A percentile compares a stretch with the other conserved stretches of the same genome.
Conservation (phyloP, 2,329 filamentous ascomycete species). For the Diaporthe batatas region DNA sequence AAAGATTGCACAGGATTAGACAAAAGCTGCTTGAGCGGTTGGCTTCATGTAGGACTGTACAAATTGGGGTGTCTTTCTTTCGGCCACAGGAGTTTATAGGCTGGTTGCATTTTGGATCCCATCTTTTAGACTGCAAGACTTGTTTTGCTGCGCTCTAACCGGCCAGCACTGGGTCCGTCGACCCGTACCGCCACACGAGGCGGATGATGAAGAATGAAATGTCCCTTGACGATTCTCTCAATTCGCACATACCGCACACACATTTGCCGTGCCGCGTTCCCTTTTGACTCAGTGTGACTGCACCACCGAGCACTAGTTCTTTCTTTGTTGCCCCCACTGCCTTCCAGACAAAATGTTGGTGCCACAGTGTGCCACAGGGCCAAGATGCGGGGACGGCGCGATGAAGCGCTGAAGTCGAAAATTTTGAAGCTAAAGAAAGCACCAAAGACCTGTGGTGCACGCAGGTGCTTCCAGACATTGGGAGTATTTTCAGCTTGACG, state of each 20-base stretch:
- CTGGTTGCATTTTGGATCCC: background rate
- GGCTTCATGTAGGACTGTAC: background rate
- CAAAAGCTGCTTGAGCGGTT: background rate
- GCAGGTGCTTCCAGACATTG: too few relatives aligned
- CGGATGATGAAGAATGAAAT: slow-evolving; percentile 3
- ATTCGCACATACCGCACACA: too few relatives aligned
- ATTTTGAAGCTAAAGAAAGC: background rate
- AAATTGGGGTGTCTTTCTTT: background rate
- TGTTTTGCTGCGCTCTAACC: background rate
- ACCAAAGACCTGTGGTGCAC: too few relatives aligned
- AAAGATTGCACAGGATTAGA: slow-evolving; percentile 51
- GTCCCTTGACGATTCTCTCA: slow-evolving; percentile 6
- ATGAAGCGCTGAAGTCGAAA: background rate
- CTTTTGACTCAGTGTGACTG: too few relatives aligned
- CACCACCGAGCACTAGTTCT: too few relatives aligned
- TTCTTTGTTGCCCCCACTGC: background rate
- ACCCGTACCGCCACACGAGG: background rate
- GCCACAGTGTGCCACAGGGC: too few relatives aligned
- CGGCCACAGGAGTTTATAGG: slow-evolving; percentile 8
- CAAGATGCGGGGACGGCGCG: slow-evolving; percentile 5
- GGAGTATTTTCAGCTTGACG: too few relatives aligned
- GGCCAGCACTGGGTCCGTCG: background rate
- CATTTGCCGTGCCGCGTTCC: too few relatives aligned
- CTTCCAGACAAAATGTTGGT: background rate
- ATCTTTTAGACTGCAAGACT: slow-evolving; percentile 14